Evolutionary conservation across 371 early-diverging fungal genomes (phyloP), one percentile per base, ranked within the genome.

Genomic region (Dentiscutata heterogama): DNA sequence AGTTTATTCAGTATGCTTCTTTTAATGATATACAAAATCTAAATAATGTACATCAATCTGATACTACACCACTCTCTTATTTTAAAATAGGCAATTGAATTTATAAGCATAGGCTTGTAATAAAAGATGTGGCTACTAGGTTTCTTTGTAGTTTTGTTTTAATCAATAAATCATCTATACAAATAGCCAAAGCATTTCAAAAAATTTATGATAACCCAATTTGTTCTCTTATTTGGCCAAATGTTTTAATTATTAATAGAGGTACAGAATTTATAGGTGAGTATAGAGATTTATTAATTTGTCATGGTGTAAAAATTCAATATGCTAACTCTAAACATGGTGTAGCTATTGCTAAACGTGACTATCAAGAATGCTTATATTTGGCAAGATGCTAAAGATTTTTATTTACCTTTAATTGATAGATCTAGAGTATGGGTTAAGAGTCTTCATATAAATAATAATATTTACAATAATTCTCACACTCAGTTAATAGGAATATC

Each of bases 401-500:
- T 60, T 31, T 35, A 16, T 29, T 60, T 76, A 60, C 76, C 61
- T 25, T 60, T 76, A 31, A 18, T 61, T 60, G 60, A 76, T 5
- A 58, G 76, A 31, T 76, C 25, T 39, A 8, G 76, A 39, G 8
- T 3, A 13, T 76, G 76, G 76, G 58, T 76, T 60, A 63, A 60
- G 60, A 25, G 27, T 18, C 68, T 67, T 67, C 42, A 18, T 14
- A 53, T 73, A 13, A 39, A 39, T 71, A 42, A 39, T 71, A 42
- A 74, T n/a, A 54, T n/a, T 54, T 54, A n/a, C 54, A 76, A 76
- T 76, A 31, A 60, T 76, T 14, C 76, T 31, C 58, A 31, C 14
- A 76, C 76, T 25, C 76, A 22, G 14, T 31, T 60, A 76, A 76
- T 76, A 60, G 29, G 31, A 60, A 76, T 76, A 61, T 58, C 76